Conservation (phyloP, 768 basidiomycete species). For the Calocera viscosa region DNA sequence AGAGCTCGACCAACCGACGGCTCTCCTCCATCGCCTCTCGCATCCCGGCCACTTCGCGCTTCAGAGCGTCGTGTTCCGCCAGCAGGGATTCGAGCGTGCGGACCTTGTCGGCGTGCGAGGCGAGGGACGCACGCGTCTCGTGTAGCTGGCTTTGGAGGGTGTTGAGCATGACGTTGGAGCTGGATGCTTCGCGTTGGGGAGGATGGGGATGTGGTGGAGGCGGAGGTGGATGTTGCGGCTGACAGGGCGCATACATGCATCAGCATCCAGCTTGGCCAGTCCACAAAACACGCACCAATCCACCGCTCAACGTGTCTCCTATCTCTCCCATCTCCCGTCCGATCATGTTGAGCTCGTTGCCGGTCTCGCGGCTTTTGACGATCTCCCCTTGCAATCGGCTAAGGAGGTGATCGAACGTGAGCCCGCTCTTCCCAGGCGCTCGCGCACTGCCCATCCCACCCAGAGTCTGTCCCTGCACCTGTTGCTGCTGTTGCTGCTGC, state of each 20-base stretch:
- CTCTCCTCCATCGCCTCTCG: slow-evolving; percentile 60
- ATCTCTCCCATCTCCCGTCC: slow-evolving; percentile 78
- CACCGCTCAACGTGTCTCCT: slow-evolving; percentile 78
- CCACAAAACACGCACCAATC: slow-evolving; percentile 43
- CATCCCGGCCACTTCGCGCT: slow-evolving; percentile 60
- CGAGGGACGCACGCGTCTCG: slow-evolving; percentile 69
- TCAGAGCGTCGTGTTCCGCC: slow-evolving; percentile 70
- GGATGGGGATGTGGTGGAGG: slow-evolving; percentile 20
- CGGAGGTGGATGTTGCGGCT: slow-evolving; percentile 47
- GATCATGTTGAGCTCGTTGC: slow-evolving; percentile 66
- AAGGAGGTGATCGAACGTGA: slow-evolving; percentile 86
- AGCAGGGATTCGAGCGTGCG: slow-evolving; percentile 63
- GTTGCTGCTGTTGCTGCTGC: slow-evolving; percentile 37
- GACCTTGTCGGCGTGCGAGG: slow-evolving; percentile 69
- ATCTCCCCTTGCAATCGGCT: slow-evolving; percentile 81
- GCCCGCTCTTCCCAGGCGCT: slow-evolving; percentile 65
- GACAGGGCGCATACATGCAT: slow-evolving; percentile 10
- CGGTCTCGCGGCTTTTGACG: slow-evolving; percentile 90
- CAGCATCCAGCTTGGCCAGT: not conserved
- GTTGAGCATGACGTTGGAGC: slow-evolving; percentile 31
- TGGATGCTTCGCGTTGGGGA: slow-evolving; percentile 20
- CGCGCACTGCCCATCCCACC: slow-evolving; percentile 54
- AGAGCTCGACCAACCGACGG: slow-evolving; percentile 38
- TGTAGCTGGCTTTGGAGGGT: slow-evolving; percentile 72
- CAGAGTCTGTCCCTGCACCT: slow-evolving; percentile 35